Evolutionary conservation across 1,284 basidiomycete species (phyloP), one percentile per base, ranked within the genome.

Genomic region (Neonothopanus nambi): DNA sequence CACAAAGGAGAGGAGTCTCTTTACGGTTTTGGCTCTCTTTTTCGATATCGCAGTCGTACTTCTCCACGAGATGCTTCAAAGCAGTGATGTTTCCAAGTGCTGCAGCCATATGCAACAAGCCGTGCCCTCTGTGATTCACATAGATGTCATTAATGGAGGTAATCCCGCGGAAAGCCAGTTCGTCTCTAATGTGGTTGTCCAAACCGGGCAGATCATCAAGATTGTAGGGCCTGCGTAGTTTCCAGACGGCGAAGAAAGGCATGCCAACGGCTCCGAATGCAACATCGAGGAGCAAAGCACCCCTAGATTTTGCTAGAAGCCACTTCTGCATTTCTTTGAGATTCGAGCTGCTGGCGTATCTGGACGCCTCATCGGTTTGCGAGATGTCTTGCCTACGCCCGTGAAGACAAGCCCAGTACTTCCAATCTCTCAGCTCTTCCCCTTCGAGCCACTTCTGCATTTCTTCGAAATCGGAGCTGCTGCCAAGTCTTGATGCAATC

Each of bases 51-150:
- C 38, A 26, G 17, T n/a, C 39, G 33, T 56, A 56, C 17, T 37
- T 56, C 35, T 51, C 38, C 13, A 51, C 30, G 13, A 56, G 38
- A 35, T 52, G 40, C 5, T 45, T 45, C 37, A 52, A 21, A 13
- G 48, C 44, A 21, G 39, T 39, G 12, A 18, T 13, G 9, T 33
- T 33, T 13, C 49, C 48, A 15, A 56, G n/a, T 11, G 43, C 35
- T 24, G 54, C 54, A 5, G 48, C 48, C 42, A 51, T 36, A 24
- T 52, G 54, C 23, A 56, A 33, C n/a, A 56, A 21, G 3, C 54
- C 48, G 46, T 55, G 23, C 7, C 54, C 54, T 21, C 41, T 36
- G 20, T 40, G n/a, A 37, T 55, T 55, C 36, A 55, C 48, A 26
- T 55, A 55, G 11, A 55, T 51, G 8, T 51, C 42, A 18, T 55